Conservation (phyloP, 768 basidiomycete genomes). For the Erythrobasidium yunnanense region DNA sequence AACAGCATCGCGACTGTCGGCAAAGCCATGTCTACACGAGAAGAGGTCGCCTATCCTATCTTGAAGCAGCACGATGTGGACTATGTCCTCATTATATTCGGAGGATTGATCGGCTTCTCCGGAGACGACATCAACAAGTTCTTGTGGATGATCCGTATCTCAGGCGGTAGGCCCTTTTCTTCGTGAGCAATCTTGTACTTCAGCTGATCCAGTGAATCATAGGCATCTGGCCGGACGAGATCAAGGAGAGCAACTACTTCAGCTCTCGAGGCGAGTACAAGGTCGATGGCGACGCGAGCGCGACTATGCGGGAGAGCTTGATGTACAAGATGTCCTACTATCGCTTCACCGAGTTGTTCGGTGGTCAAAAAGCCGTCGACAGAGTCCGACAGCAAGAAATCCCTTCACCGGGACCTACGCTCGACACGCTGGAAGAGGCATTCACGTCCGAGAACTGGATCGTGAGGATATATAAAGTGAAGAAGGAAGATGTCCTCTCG, state of each 20-base stretch:
- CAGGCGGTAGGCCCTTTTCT: no score
- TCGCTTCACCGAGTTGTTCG: slow-evolving; percentile 79
- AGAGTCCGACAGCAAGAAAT: slow-evolving; percentile 58
- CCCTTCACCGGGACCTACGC: slow-evolving; percentile 2
- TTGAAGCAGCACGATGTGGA: slow-evolving; percentile 93
- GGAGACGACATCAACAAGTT: slow-evolving; percentile 99
- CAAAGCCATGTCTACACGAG: slow-evolving; percentile 88
- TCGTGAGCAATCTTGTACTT: slow-evolving; percentile 14
- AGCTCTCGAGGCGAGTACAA: slow-evolving; percentile 84
- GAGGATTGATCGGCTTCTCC: slow-evolving; percentile 88
- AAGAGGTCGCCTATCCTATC: slow-evolving; percentile 94
- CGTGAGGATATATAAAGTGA: slow-evolving; percentile 89
- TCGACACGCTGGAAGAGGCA: slow-evolving; percentile 64
- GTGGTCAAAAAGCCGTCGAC: slow-evolving; percentile 61
- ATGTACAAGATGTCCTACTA: slow-evolving; percentile 99
- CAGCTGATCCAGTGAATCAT: slow-evolving; percentile 55
- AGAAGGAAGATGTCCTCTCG: slow-evolving; percentile 82
- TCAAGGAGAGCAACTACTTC: slow-evolving; percentile 90
- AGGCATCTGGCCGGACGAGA: slow-evolving; percentile 98
- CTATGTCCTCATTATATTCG: slow-evolving; percentile 94
- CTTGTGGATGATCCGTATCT: slow-evolving; percentile 50
- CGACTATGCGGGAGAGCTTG: slow-evolving; percentile 83
- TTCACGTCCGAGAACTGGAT: slow-evolving; percentile 99
- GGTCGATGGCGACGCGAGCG: slow-evolving; percentile 71
- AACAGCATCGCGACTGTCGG: slow-evolving; percentile 89